Conservation (phyloP, 2,329 filamentous ascomycete species). For the Exophiala sp. region DNA sequence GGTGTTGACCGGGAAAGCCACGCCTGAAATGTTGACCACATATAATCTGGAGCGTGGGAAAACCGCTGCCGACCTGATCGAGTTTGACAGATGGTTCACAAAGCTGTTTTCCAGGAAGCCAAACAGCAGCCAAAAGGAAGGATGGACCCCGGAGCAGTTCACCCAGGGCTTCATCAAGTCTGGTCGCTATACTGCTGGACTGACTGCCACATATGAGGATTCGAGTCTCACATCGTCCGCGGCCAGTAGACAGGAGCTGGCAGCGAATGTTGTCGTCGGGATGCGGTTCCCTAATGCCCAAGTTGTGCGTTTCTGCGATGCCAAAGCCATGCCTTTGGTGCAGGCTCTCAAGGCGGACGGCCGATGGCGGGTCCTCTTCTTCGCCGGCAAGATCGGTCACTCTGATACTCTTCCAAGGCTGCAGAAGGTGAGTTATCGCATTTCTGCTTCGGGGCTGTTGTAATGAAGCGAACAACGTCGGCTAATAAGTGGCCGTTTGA, state of each 20-base stretch:
- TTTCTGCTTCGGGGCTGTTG: neutral
- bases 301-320: constrained; percentile 56
- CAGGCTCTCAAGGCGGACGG: constrained; percentile 48
- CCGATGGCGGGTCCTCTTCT: constrained; percentile 48
- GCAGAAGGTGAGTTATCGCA: constrained; percentile 34
- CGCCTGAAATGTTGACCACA: constrained; percentile 44
- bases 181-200: constrained; percentile 55
- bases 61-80: constrained; percentile 53
- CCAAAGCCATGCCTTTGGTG: constrained; percentile 50
- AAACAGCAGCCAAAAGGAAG: constrained; percentile 16
- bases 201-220: constrained; percentile 51
- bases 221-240: constrained; percentile 43
- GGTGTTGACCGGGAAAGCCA: constrained; percentile 43
- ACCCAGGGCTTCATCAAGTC: constrained; percentile 53
- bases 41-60: constrained; percentile 50
- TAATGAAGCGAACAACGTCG: too few relatives aligned
- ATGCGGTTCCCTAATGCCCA: constrained; percentile 51
- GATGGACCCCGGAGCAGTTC: constrained; percentile 46
- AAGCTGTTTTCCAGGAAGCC: constrained; percentile 48
- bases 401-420: constrained; percentile 32
- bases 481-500: neutral
- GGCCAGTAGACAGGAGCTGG: constrained; percentile 35
- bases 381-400: constrained; percentile 41
- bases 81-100: constrained; percentile 53
- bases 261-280: constrained; percentile 38